phyloP scores from a whole-genome alignment of 371 early-diverging fungal genomes.

The Thermomucor indicae-seudaticae region DNA sequence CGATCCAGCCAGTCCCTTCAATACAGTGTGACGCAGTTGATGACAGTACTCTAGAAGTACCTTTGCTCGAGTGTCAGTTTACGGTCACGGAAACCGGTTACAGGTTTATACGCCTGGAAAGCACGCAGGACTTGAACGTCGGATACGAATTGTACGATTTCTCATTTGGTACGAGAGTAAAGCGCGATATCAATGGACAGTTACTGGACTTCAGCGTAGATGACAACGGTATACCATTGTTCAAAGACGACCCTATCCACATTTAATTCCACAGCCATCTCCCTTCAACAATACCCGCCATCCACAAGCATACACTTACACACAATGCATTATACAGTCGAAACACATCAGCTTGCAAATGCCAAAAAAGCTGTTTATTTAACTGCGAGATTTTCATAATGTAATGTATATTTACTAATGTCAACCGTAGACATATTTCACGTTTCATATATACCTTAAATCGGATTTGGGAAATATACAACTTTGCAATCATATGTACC shows the following conservation, averaged over 20 bases:
- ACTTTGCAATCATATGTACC: too few species aligned
- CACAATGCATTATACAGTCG: background rate
- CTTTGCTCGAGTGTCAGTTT: slow-evolving; percentile 34
- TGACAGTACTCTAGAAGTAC: background rate
- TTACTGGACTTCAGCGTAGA: slow-evolving; percentile 26
- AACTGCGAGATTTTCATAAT: too few species aligned
- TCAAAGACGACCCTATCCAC: background rate
- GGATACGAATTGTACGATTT: slow-evolving; percentile 38
- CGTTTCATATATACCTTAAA: too few species aligned
- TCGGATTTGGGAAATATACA: too few species aligned
- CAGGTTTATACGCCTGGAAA: slow-evolving; percentile 43
- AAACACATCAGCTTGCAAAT: too few species aligned
- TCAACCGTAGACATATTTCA: too few species aligned
- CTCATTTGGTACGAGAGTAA: slow-evolving; percentile 37
- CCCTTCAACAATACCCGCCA: background rate
- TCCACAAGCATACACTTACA: background rate
- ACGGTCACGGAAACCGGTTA: slow-evolving; percentile 39
- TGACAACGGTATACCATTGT: slow-evolving; percentile 12
- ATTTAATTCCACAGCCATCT: background rate
- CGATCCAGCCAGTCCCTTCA: slow-evolving; percentile 15
- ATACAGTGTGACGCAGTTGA: slow-evolving; percentile 4
- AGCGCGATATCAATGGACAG: slow-evolving; percentile 34
- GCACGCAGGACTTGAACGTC: slow-evolving; percentile 30
- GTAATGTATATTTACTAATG: too few species aligned
- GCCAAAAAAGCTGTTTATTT: too few species aligned